Evolutionary conservation across 2,329 filamentous ascomycete genomes (phyloP), one percentile per base, ranked within the genome.

Genomic region (Fusarium xylarioides): DNA sequence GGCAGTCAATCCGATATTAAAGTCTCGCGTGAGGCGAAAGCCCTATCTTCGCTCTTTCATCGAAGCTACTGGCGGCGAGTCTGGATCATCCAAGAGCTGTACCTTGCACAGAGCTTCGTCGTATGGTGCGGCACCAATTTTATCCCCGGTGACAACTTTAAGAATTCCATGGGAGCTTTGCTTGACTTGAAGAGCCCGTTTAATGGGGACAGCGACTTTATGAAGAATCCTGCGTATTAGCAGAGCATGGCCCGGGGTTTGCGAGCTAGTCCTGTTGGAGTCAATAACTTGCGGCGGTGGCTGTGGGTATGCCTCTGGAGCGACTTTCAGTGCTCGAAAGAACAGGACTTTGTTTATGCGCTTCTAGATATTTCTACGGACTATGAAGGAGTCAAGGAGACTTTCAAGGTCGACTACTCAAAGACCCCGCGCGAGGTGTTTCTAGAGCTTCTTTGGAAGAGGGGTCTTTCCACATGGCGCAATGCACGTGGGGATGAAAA

Each of bases 11-110:
- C n/a, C n/a, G n/a, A n/a, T n/a, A n/a, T n/a, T n/a, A n/a, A n/a
- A n/a, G n/a, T n/a, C 8, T 49, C 46, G 2, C 7, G 4, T 0
- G 10, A 49, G 28, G 1, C 0, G 3, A 32, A 16, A 3, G 10
- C 46, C 7, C 1, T 49, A 5, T 2, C 3, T 4, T 12, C 46
- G 1, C 6, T 49, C 5, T 50, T 21, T 14, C 3, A 23, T 7
- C 10, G 47, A 9, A 12, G 0, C 10, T 50, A 50, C 11, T 34
- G 47, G 47, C 15, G 21, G 2, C 47, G 21, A 23, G 11, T 50
- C 3, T 50, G 47, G 30, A 50, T 50, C 11, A 34, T 50, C 7
- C 47, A 50, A 7, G 47, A 50, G 11, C 30, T 50, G 0, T 14
- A 34, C 15, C 47, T 50, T 4, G 30, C 30, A 10, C 12, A 14